Base-by-base conservation (phyloP, 768 basidiomycete genomes). In the Lenzites betulinus region DNA sequence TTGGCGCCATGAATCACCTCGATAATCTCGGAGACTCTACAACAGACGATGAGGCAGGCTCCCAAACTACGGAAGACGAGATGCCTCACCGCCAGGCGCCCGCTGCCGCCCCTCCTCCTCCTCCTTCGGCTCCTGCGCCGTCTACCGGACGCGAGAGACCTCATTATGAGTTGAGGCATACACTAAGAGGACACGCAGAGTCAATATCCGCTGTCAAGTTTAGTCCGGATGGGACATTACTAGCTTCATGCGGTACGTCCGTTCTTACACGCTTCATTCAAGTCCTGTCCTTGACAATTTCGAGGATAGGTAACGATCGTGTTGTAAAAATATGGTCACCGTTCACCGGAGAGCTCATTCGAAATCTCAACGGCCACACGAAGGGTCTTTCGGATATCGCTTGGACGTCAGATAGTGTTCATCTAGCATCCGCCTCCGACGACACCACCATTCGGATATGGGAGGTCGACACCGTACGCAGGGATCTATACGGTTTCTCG, bases 181-280 rank as follows among this genome's bases (percentile, higher is more conserved):
- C 82, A 1, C 78, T 95, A 36, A 75, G 77, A 2, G 95, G 93
- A 0, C 95, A 98, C 70, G 87, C 85, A 7, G 83, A 85, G 68
- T 88, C 90, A 0, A 88, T 97, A 53, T 94, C 94, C 28, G 87
- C 93, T 20, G 87, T 95, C 61, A 93, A 92, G 72, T 98, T 97
- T 73, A 93, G 93, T 68, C 90, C 90, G 0, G 91, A 96, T 70
- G 95, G 95, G 11, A 83, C 83, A 22, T 75, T 88, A 16, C 78
- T 97, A 22, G 93, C 93, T 18, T 93, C 93, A n/a, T 92, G 89
- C 66, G 88, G 95, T 95, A 70, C 58, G 71, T 67, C 9, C 33
- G 18, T n/a, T 9, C 53, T 5, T 18, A n/a, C n/a, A 42, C 30
- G 15, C 47, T 8, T 12, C 22, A n/a, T 16, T 56, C 15, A 35